A percentile compares a stretch with the other conserved stretches of the same genome.
Conservation (phyloP, 371 early-diverging fungal species). For the Mortierella sp. region DNA sequence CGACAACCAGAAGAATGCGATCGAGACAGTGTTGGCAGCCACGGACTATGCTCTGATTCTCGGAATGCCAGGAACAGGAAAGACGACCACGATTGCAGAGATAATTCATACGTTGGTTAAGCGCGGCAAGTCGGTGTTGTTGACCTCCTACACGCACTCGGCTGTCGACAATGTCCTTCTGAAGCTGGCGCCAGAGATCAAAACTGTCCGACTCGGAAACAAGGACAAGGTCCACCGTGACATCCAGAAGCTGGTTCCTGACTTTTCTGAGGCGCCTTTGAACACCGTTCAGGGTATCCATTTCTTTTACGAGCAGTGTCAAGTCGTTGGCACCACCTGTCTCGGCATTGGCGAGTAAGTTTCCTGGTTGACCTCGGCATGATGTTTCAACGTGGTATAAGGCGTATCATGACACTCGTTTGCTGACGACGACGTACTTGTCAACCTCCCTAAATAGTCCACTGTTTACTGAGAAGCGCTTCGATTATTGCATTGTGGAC, state of each 20-base stretch:
- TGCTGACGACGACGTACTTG: background rate
- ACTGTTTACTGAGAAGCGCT: slow-evolving; percentile 76
- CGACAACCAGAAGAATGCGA: slow-evolving; percentile 73
- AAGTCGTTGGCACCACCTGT: slow-evolving; percentile 92
- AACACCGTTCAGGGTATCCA: slow-evolving; percentile 71
- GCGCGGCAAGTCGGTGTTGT: slow-evolving; percentile 84
- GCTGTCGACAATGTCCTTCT: slow-evolving; percentile 96
- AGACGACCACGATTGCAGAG: slow-evolving; percentile 93
- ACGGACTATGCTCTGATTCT: slow-evolving; percentile 94
- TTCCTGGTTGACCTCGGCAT: background rate
- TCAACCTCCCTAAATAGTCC: slow-evolving; percentile 50
- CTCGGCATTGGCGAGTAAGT: slow-evolving; percentile 88
- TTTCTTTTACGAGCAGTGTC: slow-evolving; percentile 67
- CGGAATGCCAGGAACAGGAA: slow-evolving; percentile 99
- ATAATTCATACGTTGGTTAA: slow-evolving; percentile 82
- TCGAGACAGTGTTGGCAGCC: slow-evolving; percentile 73
- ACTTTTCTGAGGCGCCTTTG: slow-evolving; percentile 58
- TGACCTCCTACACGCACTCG: slow-evolving; percentile 97
- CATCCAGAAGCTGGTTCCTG: slow-evolving; percentile 66
- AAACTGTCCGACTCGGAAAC: slow-evolving; percentile 85
- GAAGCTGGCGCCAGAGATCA: slow-evolving; percentile 75
- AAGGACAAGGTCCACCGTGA: slow-evolving; percentile 74
- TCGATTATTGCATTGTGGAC: slow-evolving; percentile 99
- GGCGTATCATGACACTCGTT: background rate
- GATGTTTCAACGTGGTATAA: background rate